phyloP scores from a whole-genome alignment of 2,329 filamentous ascomycete species.

The Falciphora oryzae region DNA sequence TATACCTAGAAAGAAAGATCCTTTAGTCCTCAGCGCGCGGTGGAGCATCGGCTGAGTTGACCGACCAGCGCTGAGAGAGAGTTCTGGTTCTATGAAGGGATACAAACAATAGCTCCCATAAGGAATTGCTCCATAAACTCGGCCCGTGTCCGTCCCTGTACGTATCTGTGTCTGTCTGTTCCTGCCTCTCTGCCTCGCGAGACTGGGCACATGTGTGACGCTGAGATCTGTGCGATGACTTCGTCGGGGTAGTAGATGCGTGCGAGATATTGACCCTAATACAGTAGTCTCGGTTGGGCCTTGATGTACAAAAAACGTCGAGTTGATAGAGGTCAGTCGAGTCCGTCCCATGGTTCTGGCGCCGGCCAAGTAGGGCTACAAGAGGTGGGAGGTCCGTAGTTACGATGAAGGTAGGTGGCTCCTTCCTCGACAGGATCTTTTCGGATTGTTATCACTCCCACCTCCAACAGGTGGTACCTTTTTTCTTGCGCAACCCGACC shows the following conservation, averaged over 20 bases:
- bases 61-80: too few relatives aligned
- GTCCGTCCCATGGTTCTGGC: background rate
- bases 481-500: too few relatives aligned
- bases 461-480: too few relatives aligned
- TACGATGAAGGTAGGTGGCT: background rate
- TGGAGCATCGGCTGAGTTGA: too few relatives aligned
- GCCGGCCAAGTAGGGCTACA: background rate
- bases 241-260: too few relatives aligned
- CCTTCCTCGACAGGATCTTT: background rate
- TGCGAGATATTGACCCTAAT: background rate
- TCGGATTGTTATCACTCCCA: background rate
- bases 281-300: background rate
- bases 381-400: background rate
- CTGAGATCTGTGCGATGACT: background rate
- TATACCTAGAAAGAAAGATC: too few relatives aligned
- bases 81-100: background rate
- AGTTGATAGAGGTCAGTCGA: too few relatives aligned
- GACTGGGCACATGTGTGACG: background rate
- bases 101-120: background rate
- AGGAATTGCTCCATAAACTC: background rate
- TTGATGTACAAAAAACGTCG: too few relatives aligned
- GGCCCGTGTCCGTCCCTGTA: background rate
- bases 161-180: background rate
- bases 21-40: too few relatives aligned
- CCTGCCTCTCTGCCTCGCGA: background rate